Base-by-base conservation (phyloP, 2,329 filamentous ascomycete genomes). In the Fusarium sp. region DNA sequence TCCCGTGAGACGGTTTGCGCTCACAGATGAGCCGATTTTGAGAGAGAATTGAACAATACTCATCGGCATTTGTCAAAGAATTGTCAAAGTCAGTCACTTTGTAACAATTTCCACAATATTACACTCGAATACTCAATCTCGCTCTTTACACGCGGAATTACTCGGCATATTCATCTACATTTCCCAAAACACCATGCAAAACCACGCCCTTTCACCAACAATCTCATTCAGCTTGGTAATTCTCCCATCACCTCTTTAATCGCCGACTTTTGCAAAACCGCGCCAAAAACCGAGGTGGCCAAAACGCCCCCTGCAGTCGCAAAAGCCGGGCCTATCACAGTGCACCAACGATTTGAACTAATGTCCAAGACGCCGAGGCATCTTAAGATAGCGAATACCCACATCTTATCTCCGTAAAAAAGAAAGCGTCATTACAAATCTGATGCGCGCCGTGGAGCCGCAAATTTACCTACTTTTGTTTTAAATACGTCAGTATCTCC, bases 401-500 rank as follows among this genome's bases (percentile, higher is more conserved):
- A 70, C 67, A 31, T 18, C 45, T 70, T 66, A 70, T 70, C 67
- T 57, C 66, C 65, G 65, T 41, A 31, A 63, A 41, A 55, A 24
- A 51, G 59, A 55, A 45, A 54, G 39, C 49, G 63, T 68, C 63
- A 68, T 68, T 68, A 68, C 63, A 70, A 70, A 70, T 70, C 67
- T 31, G 24, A 22, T 51, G 24, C 31, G 24, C n/a, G 41, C 55
- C 66, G 58, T 65, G 66, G 66, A 70, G n/a, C 45, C 67, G 33
- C 15, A 38, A 62, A 24, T 42, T 31, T 12, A 33, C 33, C 33
- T 33, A 33, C 11, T 22, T 63, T 58, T 35, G 6, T 17, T 35
- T 49, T 64, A 70, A 69, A 65, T 48, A 70, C 58, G 45, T 66
- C 51, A 38, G 47, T n/a, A 12, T 38, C 60, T 31, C 63, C 39